phyloP scores from a whole-genome alignment of 1,284 basidiomycete species.

The Stereum hirsutum region DNA sequence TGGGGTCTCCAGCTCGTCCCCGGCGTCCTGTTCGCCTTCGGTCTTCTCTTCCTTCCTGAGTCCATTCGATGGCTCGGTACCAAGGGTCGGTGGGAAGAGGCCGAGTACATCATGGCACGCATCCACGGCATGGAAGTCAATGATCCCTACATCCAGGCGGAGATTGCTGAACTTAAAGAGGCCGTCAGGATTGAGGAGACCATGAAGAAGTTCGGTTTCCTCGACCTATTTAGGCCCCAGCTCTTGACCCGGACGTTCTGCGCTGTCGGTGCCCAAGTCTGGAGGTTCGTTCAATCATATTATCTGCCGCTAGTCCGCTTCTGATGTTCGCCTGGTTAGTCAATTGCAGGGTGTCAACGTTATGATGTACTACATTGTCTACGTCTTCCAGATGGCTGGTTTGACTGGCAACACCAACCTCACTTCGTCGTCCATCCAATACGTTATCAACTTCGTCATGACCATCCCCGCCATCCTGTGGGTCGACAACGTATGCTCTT shows the following conservation, averaged over 20 bases:
- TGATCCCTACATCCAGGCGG: background rate
- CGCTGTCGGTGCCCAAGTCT: conserved; percentile 52
- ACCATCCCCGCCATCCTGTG: conserved; percentile 31
- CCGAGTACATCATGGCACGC: background rate
- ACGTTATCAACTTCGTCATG: conserved; percentile 31
- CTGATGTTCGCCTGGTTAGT: too few species aligned
- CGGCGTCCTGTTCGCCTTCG: background rate
- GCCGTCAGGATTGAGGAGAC: conserved; percentile 10
- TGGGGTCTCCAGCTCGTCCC: conserved; percentile 5
- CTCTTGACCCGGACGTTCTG: conserved; percentile 51
- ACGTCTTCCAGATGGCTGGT: conserved; percentile 32
- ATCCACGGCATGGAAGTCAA: background rate
- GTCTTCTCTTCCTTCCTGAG: conserved; percentile 3
- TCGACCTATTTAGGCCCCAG: conserved; percentile 26
- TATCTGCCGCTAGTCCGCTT: too few species aligned
- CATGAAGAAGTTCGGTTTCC: background rate
- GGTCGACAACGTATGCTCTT: too few species aligned
- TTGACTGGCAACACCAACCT: conserved; percentile 33
- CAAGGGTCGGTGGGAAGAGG: conserved; percentile 3
- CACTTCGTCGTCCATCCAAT: conserved; percentile 31
- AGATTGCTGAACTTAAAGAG: background rate
- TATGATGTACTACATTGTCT: conserved; percentile 6
- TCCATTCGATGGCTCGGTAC: conserved; percentile 2
- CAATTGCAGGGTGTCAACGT: conserved; percentile 55
- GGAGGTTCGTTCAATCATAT: too few species aligned